Base-by-base conservation (phyloP, 1,139 yeast species). In the Debaryomycetaceae sp. region DNA sequence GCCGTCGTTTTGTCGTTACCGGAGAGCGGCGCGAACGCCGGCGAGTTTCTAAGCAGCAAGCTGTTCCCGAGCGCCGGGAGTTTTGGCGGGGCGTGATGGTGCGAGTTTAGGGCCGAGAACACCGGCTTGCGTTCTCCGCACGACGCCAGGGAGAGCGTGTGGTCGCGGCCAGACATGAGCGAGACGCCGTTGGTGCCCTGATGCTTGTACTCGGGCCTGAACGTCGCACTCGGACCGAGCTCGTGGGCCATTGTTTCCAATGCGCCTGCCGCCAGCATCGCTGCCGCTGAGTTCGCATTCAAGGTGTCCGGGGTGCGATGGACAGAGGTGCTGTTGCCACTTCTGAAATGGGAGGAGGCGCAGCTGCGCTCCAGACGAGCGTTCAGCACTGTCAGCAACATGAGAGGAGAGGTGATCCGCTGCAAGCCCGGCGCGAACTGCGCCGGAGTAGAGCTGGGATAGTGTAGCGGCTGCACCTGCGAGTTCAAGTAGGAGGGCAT, bases 391-490 rank as follows among this genome's bases (percentile, higher is more conserved):
- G 72, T 58, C 13, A 67, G 60, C 26, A 76, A 58, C 34, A 76
- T 51, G 32, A 76, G 55, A 0, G 83, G 83, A 10, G 81, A 74
- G 0, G 82, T 76, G 33, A 76, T 75, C 28, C 76, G 51, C 39
- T 70, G 71, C 33, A 75, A 52, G 25, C 77, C 77, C 0, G 79
- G 73, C 21, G 80, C 81, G 58, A 73, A 76, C 43, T 74, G 81
- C 2, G 81, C 69, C 15, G 83, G 83, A 2, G 81, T 74, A 2
- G 80, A 73, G 4, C 73, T 62, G 5, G 83, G 83, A 45, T 75
- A 76, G 46, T 75, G 78, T 27, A 76, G 53, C 10, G 81, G 79
- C 40, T 62, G 68, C 3, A 63, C 67, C 27, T 35, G 37, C 4
- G 37, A 28, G 2, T 35, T 30, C 23, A 36, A 27, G 31, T 35